These are phyloP conservation scores for Russula abietina DNA, from an alignment of 768 basidiomycete genomes.

Conservation along the genomic window DNA sequence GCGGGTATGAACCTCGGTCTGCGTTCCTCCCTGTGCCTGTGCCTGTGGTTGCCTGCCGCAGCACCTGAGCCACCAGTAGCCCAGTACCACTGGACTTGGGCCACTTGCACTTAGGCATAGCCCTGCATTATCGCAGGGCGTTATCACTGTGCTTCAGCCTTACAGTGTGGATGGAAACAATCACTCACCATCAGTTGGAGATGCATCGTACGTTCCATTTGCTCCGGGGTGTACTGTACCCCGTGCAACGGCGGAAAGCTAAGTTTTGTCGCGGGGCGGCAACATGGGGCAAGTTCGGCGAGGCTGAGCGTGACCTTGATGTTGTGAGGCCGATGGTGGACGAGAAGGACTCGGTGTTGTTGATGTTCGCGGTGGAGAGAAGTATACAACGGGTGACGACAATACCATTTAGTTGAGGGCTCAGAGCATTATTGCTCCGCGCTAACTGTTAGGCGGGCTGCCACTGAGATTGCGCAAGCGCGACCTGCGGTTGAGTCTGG, in stretches of 20 bases:
- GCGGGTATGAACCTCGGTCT: conserved; percentile 11
- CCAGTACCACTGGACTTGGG: conserved; percentile 9
- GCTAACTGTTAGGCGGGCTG: conserved; percentile 31
- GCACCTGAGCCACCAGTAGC: conserved; percentile 13
- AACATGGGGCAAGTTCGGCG: conserved; percentile 28
- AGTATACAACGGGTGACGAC: conserved; percentile 42
- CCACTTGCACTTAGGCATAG: conserved; percentile 9
- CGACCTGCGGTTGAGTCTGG: conserved; percentile 1
- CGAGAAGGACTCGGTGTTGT: conserved; percentile 46
- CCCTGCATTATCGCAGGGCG: conserved; percentile 14
- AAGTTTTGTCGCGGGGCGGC: conserved; percentile 8
- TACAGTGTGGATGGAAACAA: neutral
- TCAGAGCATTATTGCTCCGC: conserved; percentile 21
- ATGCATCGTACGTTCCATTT: conserved; percentile 23
- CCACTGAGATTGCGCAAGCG: conserved; percentile 23
- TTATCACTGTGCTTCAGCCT: conserved; percentile 7
- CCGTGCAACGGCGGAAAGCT: conserved; percentile 16
- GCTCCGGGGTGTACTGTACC: conserved; percentile 23
- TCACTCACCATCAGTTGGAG: conserved; percentile 24
- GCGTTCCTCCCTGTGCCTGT: conserved; percentile 15
- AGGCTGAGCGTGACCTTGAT: conserved; percentile 31
- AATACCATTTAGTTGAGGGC: conserved; percentile 30
- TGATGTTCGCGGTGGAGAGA: conserved; percentile 47
- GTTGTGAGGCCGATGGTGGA: conserved; percentile 45
- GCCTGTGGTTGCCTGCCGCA: conserved; percentile 11